Evolutionary conservation across 768 basidiomycete genomes (phyloP).

Genomic region (Leccinum broughii): DNA sequence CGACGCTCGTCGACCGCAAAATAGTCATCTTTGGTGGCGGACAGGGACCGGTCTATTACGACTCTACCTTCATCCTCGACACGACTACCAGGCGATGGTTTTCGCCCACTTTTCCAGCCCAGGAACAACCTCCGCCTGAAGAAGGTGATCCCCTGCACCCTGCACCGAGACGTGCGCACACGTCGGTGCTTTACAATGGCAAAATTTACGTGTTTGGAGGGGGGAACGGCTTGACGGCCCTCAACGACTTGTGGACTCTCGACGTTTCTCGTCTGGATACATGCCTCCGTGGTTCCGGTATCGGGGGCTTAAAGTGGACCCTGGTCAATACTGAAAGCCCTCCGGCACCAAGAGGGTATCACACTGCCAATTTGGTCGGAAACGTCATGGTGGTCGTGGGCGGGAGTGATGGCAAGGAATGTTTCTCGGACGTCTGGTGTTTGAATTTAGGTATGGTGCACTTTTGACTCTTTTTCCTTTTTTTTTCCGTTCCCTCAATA

Average conservation of each 20-base stretch:
- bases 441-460: slow-evolving; percentile 75
- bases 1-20: slow-evolving; percentile 77
- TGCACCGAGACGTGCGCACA: slow-evolving; percentile 83
- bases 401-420: slow-evolving; percentile 87
- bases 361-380: slow-evolving; percentile 85
- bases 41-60: slow-evolving; percentile 78
- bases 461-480: neutral
- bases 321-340: slow-evolving; percentile 56
- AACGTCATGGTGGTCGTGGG: slow-evolving; percentile 87
- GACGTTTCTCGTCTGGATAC: slow-evolving; percentile 54
- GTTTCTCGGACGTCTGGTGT: slow-evolving; percentile 87
- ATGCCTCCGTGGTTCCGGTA: slow-evolving; percentile 18
- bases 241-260: slow-evolving; percentile 89
- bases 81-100: slow-evolving; percentile 71
- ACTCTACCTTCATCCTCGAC: slow-evolving; percentile 80
- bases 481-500: neutral
- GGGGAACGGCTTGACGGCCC: slow-evolving; percentile 88
- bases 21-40: slow-evolving; percentile 89
- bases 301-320: slow-evolving; percentile 52
- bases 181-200: slow-evolving; percentile 68
- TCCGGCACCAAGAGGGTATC: slow-evolving; percentile 78
- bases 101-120: slow-evolving; percentile 39
- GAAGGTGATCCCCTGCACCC: slow-evolving; percentile 37
- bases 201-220: slow-evolving; percentile 90
- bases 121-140: slow-evolving; percentile 8